Evolutionary conservation across 179 eudicot species (phyloP).

Genomic region (Actinidia polygama): DNA sequence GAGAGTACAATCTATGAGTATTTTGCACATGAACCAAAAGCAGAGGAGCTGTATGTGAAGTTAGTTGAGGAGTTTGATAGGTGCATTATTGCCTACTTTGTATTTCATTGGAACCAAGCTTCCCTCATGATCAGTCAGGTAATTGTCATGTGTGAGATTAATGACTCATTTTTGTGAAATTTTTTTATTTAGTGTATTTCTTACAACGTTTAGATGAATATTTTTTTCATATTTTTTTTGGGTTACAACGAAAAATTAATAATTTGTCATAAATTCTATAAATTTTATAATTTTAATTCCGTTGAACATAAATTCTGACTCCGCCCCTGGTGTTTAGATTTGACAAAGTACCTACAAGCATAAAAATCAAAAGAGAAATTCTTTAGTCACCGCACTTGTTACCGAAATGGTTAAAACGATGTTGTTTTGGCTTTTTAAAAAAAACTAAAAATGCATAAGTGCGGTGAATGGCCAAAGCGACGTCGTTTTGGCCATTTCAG

Average conservation of each 20-base stretch:
- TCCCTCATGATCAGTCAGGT: conserved; percentile 72
- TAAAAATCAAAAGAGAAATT: no score
- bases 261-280: no score
- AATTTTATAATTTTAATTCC: no score
- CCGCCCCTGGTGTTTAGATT: no score
- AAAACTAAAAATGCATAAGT: no score
- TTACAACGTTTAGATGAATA: neutral
- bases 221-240: neutral
- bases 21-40: conserved; percentile 46
- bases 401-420: no score
- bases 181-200: neutral
- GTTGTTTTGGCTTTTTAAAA: no score
- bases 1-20: conserved; percentile 65
- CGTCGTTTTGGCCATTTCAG: no score
- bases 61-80: conserved; percentile 80
- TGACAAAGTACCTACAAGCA: no score
- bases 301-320: no score
- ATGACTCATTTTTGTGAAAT: neutral
- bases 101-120: conserved; percentile 80
- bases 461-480: no score
- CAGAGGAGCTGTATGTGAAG: conserved; percentile 59
- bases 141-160: neutral
- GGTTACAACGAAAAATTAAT: neutral
- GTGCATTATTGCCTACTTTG: conserved; percentile 77
- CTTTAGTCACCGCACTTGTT: no score